Evolutionary conservation across 495 filamentous ascomycete genomes (phyloP).

Genomic region (Lasiosphaeris hirsuta): DNA sequence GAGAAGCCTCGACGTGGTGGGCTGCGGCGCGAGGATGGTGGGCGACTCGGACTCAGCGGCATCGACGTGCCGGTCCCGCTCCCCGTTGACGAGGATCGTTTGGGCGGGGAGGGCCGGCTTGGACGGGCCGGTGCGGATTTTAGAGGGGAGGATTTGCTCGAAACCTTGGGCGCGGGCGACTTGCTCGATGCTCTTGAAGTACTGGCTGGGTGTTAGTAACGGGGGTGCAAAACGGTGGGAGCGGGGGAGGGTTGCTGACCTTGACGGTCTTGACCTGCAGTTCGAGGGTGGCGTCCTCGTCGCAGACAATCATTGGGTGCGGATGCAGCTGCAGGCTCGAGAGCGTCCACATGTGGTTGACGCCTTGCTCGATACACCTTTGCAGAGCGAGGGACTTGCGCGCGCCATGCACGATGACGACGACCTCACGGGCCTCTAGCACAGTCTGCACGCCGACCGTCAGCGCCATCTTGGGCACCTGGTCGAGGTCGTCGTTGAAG

Average conservation of each 20-base stretch:
- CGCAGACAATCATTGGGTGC: constrained; percentile 75
- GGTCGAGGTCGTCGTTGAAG: constrained; percentile 67
- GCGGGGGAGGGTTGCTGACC: constrained; percentile 31
- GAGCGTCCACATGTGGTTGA: constrained; percentile 89
- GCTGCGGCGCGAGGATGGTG: constrained; percentile 44
- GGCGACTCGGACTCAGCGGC: constrained; percentile 40
- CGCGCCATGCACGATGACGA: constrained; percentile 75
- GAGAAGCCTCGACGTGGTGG: constrained; percentile 45
- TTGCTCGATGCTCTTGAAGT: constrained; percentile 66
- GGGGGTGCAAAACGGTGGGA: background rate
- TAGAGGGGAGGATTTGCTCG: constrained; percentile 55
- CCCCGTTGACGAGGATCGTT: background rate
- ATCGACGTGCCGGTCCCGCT: constrained; percentile 13
- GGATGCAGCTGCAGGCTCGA: constrained; percentile 77
- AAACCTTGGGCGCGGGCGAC: constrained; percentile 55
- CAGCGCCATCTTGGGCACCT: constrained; percentile 78
- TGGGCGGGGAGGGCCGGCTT: constrained; percentile 10
- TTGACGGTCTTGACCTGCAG: constrained; percentile 85
- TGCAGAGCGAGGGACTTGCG: constrained; percentile 80
- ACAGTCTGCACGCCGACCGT: constrained; percentile 88
- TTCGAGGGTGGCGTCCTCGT: constrained; percentile 81
- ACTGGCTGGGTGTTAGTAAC: constrained; percentile 35
- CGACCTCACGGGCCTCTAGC: constrained; percentile 76
- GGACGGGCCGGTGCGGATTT: constrained; percentile 38
- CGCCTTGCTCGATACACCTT: constrained; percentile 73